Evolutionary conservation across 192 early-diverging fungal species (phyloP).

Genomic region (Entomortierella lignicola): DNA sequence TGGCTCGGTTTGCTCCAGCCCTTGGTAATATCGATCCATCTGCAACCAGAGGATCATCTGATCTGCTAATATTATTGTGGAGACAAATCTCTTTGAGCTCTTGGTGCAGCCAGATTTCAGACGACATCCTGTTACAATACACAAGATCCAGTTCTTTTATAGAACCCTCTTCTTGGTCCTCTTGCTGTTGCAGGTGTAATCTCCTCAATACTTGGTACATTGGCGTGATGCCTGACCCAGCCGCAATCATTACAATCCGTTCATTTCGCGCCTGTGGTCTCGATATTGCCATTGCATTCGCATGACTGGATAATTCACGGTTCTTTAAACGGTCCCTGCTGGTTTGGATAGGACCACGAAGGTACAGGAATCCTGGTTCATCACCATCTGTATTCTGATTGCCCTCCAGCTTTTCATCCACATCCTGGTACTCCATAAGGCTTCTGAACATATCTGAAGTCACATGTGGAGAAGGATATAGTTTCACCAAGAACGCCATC

Average conservation of each 20-base stretch:
- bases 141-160: constrained; percentile 26
- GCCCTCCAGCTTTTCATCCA: background rate
- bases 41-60: no score
- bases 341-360: constrained; percentile 41
- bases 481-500: constrained; percentile 40
- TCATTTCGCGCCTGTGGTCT: background rate
- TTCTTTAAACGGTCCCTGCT: constrained; percentile 2
- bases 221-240: constrained; percentile 45
- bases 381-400: background rate
- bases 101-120: constrained; percentile 44
- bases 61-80: background rate
- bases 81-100: constrained; percentile 9
- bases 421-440: background rate
- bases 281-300: background rate
- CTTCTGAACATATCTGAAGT: constrained; percentile 40
- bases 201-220: constrained; percentile 42
- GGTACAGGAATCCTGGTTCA: constrained; percentile 12
- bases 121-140: constrained; percentile 32
- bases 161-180: background rate
- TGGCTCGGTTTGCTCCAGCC: no score
- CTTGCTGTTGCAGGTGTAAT: constrained; percentile 6
- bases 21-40: no score
- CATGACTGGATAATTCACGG: background rate
- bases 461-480: constrained; percentile 33
- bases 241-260: constrained; percentile 45